Evolutionary conservation across 768 basidiomycete species (phyloP), one percentile per base, ranked within the genome.

Genomic region (Cystoderma amianthinum): DNA sequence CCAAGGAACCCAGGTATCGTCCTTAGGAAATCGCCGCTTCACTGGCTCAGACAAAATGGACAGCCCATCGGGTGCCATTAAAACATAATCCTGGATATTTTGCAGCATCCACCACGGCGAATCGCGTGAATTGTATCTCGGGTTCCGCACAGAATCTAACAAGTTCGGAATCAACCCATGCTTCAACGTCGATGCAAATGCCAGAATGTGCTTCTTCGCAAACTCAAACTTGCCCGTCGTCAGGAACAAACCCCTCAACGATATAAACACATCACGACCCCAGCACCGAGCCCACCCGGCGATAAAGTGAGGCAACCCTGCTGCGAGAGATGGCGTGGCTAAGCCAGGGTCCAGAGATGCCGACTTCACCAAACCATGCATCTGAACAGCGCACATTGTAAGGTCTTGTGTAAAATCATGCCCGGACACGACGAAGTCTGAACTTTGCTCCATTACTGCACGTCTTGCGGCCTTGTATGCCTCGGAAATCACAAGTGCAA

Each of bases 91-190:
- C 54, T 98, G 96, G 41, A 99, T 96, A 55, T 87, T 96, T 59
- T 99, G 95, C 44, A 97, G 59, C 88, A 98, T 95, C 91, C 93
- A 98, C 95, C 94, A 98, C 3, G 96, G 95, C 5, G 91, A 92
- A 58, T 99, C 96, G 39, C 96, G 83, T 3, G 91, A 98, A 61
- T 98, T 98, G 62, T 92, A 94, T 46, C 93, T 72, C 13, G 94
- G 94, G 44, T 67, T 85, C 37, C 82, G 78, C 18, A 85, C 71
- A 10, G 93, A 96, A 61, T 98, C 95, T 43, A 99, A 68, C 28
- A 99, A 63, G 59, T 99, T 99, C 1, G 96, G 96, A 50, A 98
- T 94, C 50, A 98, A 69, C 0, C 96, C 95, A 54, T 98, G 94
- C 59, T 95, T 97, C 48, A 96, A 59, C 2, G 90, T 93, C 10